Conservation (phyloP, 257 asterid genomes). For the Forsythia viridissima region DNA sequence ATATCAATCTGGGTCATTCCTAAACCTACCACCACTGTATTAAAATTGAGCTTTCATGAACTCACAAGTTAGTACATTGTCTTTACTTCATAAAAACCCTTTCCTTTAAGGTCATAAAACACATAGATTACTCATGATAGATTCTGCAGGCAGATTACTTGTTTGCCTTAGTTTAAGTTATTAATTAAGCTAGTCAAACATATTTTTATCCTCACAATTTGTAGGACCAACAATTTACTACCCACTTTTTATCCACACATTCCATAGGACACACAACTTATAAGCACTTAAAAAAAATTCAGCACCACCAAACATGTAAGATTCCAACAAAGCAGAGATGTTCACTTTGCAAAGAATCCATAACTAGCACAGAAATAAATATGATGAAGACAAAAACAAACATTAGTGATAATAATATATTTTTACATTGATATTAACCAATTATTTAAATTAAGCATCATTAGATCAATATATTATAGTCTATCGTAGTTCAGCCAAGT, state of each 20-base stretch:
- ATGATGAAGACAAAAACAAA: background rate
- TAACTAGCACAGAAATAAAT: constrained; percentile 4
- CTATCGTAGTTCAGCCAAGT: background rate
- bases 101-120: background rate
- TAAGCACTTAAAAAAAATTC: no score
- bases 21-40: background rate
- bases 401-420: background rate
- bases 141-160: background rate
- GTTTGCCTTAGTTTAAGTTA: no score
- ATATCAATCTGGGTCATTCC: background rate
- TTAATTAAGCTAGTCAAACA: no score
- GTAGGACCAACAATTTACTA: no score
- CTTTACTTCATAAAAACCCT: background rate
- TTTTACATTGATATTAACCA: background rate
- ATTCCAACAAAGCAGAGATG: background rate
- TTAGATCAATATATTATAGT: background rate
- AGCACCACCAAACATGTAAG: no score
- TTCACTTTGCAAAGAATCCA: background rate
- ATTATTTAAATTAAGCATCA: background rate
- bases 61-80: background rate
- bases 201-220: no score
- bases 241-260: no score
- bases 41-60: background rate
- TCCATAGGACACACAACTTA: no score
- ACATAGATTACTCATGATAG: background rate